A percentile compares a stretch with the other conserved stretches of the same genome.
phyloP scores from a whole-genome alignment of 352 stramenopile species.

The Hyaloperonospora brassicae region DNA sequence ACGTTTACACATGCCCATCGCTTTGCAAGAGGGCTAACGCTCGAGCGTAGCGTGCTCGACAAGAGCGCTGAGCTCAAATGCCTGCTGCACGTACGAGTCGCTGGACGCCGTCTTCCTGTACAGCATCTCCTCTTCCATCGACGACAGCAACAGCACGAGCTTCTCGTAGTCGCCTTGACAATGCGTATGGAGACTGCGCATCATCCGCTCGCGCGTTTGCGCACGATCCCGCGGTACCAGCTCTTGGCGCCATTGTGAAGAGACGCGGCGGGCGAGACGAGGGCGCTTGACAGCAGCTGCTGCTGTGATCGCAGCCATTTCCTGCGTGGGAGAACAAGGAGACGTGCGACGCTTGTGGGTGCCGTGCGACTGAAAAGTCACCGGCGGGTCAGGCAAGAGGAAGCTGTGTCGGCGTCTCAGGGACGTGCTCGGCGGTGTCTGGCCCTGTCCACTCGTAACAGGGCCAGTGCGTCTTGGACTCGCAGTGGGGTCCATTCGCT shows the following conservation, averaged over 20 bases:
- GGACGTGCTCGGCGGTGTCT: slow-evolving; percentile 18
- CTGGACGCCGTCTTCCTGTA: slow-evolving; percentile 64
- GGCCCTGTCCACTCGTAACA: slow-evolving; percentile 10
- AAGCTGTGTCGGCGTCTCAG: slow-evolving; percentile 25
- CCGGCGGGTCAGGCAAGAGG: slow-evolving; percentile 16
- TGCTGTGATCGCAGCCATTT: slow-evolving; percentile 4
- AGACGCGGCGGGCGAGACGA: slow-evolving; percentile 34
- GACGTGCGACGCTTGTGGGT: slow-evolving; percentile 17
- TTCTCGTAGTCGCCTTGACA: slow-evolving; percentile 56
- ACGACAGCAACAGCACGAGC: slow-evolving; percentile 49
- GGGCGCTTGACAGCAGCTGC: slow-evolving; percentile 28
- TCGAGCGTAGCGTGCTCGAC: slow-evolving; percentile 45
- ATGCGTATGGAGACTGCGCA: slow-evolving; percentile 44
- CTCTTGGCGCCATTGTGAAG: slow-evolving; percentile 53
- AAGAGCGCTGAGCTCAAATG: slow-evolving; percentile 39
- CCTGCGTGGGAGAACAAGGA: slow-evolving; percentile 10
- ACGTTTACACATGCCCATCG: slow-evolving; percentile 20
- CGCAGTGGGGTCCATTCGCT: slow-evolving; percentile 27
- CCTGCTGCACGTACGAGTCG: slow-evolving; percentile 59
- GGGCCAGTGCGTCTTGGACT: slow-evolving; percentile 21
- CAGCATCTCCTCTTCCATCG: slow-evolving; percentile 75
- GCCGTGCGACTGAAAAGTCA: slow-evolving; percentile 9
- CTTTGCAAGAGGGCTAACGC: slow-evolving; percentile 16
- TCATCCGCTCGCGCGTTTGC: slow-evolving; percentile 58
- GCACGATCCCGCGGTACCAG: slow-evolving; percentile 44